Base-by-base conservation (phyloP, 2,329 filamentous ascomycete species). In the Botrytis elliptica region DNA sequence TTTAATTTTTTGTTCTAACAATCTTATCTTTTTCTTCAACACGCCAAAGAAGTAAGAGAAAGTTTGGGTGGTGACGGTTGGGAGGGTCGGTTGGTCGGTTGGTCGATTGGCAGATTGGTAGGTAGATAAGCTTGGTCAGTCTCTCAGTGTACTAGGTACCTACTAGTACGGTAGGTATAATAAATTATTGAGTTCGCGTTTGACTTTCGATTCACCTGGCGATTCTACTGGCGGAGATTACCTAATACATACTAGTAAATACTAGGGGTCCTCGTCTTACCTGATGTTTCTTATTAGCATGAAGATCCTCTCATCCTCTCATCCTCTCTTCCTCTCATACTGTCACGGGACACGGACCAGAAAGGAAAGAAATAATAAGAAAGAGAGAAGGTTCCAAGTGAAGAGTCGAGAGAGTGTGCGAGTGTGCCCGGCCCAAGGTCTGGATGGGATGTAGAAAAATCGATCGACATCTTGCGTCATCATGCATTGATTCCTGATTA, bases 381-480 rank as follows among this genome's bases (percentile, higher is more conserved):
- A 25, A 25, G 46, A 49, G 10, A 25, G 20, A 46, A 44, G 18
- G 3, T 42, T 44, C 42, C 5, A 18, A 46, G 20, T 20, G 44
- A 46, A 46, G 44, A 5, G 44, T 49, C 22, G 22, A 49, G 22
- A 25, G 46, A 25, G 46, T 38, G 22, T 22, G 8, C 9, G 29
- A 29, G 29, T 29, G 29, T 49, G 44, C 44, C 33, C 33, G 33
- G 33, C 33, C 33, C 2, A 33, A 52, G 46, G 44, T 52, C 64
- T 67, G 44, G 64, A 67, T 18, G 38, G 49, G 25, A 52, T 52
- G 49, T n/a, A 52, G 25, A 40, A 40, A 67, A 67, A 40, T 20
- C 10, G 65, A 67, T 67, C 65, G 14, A 55, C 46, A 52, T 25
- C 4, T n/a, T 67, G 33, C 65, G 65, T 67, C 65, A 67, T 67